Conservation (phyloP, 257 asterid genomes). For the Solanum arcanum region DNA sequence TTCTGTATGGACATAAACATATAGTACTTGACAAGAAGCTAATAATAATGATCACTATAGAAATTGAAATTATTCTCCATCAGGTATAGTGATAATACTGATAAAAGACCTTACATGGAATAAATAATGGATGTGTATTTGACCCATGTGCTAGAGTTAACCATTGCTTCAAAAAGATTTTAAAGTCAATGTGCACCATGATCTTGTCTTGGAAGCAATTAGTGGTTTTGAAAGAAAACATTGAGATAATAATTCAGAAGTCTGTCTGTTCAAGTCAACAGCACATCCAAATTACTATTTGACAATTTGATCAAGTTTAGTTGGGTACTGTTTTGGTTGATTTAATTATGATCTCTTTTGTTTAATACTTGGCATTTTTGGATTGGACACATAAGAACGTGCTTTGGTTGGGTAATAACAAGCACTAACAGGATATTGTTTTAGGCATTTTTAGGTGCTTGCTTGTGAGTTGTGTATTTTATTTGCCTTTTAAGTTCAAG, state of each 20-base stretch:
- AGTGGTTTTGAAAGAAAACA: neutral
- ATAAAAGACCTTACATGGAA: neutral
- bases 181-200: neutral
- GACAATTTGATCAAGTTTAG: neutral
- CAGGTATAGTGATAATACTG: neutral
- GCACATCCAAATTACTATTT: neutral
- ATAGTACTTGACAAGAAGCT: neutral
- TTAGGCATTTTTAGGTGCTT: neutral
- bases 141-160: neutral
- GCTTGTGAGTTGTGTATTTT: neutral
- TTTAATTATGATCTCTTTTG: neutral
- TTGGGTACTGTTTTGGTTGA: neutral
- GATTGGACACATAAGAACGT: neutral
- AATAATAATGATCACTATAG: neutral
- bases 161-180: neutral
- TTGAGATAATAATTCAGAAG: neutral
- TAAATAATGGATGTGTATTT: neutral
- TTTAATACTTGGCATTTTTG: neutral
- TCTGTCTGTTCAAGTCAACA: neutral
- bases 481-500: neutral
- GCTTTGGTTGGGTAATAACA: neutral
- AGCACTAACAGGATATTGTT: neutral
- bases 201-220: neutral
- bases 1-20: neutral
- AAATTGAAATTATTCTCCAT: neutral